Base-by-base conservation (phyloP, 495 filamentous ascomycete genomes). In the Hypoxylon intermedium region DNA sequence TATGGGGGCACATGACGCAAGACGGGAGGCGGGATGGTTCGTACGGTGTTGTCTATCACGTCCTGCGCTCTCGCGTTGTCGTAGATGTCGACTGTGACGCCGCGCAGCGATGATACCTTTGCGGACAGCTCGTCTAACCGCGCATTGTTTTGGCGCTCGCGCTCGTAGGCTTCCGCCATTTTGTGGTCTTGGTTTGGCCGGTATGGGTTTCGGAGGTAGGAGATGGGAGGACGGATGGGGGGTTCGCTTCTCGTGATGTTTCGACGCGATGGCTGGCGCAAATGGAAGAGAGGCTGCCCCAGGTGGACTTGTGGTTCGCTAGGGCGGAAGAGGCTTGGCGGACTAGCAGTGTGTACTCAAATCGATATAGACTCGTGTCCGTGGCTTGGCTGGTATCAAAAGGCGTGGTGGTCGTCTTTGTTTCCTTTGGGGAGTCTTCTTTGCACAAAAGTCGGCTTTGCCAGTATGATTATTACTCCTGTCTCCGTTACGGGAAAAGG, bases 51-150 rank as follows among this genome's bases (percentile, higher is more conserved):
- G 72, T 98, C 92, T 54, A 98, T 89, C 21, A 94, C 82, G 47
- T 88, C 84, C 68, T 97, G 93, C 67, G 88, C 84, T 33, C 90
- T 83, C 33, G 94, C 94, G 70, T 92, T 89, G 76, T 97, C 92
- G 77, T 97, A 96, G 71, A 98, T 98, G 77, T 98, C 91, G 38
- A 97, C 86, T n/a, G 94, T 98, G n/a, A 98, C 92, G 63, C 87
- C 87, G 67, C 93, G 92, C 47, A 98, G 83, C 28, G 92, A 91
- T 38, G 90, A 90, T 24, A 97, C 91, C 74, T 98, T 98, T 20
- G 83, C 81, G 12, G 90, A 87, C 18, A 98, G 88, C 67, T 95
- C 92, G 66, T 92, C 87, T 45, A 98, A 89, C 71, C 94, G 92
- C 67, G 90, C 87, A 77, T 97, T 96, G 78, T 98, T 98, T 77